These are phyloP conservation scores for Podila clonocystis DNA, from an alignment of 192 early-diverging fungal genomes.

Conservation along the genomic window DNA sequence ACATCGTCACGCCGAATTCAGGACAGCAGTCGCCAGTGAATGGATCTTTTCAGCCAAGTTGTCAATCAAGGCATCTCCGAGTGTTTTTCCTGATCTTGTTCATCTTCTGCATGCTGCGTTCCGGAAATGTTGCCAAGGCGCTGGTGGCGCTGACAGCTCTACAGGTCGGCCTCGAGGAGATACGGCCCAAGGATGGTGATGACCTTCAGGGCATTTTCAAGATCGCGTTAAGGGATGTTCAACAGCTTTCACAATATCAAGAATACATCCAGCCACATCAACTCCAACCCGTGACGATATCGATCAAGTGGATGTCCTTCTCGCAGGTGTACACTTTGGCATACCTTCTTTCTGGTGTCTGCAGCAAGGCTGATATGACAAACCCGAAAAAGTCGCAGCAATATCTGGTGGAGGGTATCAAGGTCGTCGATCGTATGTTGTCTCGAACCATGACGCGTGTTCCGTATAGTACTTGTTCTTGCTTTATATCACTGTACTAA, in stretches of 20 bases:
- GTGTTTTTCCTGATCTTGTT: slow-evolving; percentile 44
- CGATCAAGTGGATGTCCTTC: slow-evolving; percentile 47
- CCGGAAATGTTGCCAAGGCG: slow-evolving; percentile 14
- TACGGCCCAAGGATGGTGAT: slow-evolving; percentile 18
- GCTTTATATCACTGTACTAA: background rate
- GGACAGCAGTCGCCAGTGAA: background rate
- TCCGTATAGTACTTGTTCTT: background rate
- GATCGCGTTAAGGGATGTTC: slow-evolving; percentile 12
- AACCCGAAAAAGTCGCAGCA: slow-evolving; percentile 35
- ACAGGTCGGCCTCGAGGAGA: slow-evolving; percentile 27
- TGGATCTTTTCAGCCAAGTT: slow-evolving; percentile 2
- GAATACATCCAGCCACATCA: background rate
- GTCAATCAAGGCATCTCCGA: slow-evolving; percentile 31
- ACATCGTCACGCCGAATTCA: background rate
- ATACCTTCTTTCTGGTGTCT: slow-evolving; percentile 48
- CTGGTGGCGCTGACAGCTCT: slow-evolving; percentile 17
- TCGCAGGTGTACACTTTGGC: slow-evolving; percentile 51
- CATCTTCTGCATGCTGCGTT: slow-evolving; percentile 38
- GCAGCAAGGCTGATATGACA: slow-evolving; percentile 52
- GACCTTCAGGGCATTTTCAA: slow-evolving; percentile 37
- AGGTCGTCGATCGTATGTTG: slow-evolving; percentile 41
- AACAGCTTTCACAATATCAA: background rate
- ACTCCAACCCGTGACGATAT: background rate
- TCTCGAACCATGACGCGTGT: background rate
- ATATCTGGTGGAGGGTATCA: slow-evolving; percentile 41